These are phyloP conservation scores for Noccaea caerulescens DNA, from an alignment of 345 rosid species.

Conservation along the genomic window DNA sequence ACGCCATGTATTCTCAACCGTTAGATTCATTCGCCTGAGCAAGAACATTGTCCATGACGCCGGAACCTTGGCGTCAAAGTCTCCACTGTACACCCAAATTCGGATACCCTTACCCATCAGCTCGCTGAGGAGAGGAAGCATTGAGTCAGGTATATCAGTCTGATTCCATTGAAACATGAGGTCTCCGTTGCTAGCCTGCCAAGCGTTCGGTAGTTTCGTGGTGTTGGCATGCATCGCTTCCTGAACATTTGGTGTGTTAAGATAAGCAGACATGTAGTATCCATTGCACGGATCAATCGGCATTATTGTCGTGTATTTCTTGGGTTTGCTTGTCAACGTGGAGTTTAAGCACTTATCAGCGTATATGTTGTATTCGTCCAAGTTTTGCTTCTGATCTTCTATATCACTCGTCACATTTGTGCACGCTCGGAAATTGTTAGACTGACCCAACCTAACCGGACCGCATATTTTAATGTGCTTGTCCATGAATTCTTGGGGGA, in stretches of 20 bases:
- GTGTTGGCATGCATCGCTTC: constrained; percentile 66
- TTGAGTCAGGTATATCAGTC: constrained; percentile 45
- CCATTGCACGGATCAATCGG: constrained; percentile 61
- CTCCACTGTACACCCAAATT: constrained; percentile 77
- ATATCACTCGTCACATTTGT: not conserved
- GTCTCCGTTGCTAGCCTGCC: constrained; percentile 53
- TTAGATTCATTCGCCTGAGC: constrained; percentile 62
- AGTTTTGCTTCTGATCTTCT: not conserved
- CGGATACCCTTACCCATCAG: constrained; percentile 67
- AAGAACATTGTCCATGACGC: constrained; percentile 54
- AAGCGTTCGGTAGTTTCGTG: constrained; percentile 27
- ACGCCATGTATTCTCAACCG: constrained; percentile 69
- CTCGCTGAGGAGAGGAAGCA: constrained; percentile 66
- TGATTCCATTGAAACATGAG: constrained; percentile 46
- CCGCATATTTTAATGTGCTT: no score
- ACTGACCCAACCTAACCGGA: no score
- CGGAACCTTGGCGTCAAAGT: constrained; percentile 73
- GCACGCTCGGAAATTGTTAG: no score
- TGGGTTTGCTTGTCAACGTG: constrained; percentile 43
- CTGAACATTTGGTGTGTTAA: constrained; percentile 64
- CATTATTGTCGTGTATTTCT: constrained; percentile 52
- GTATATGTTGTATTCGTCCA: constrained; percentile 72
- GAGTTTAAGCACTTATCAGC: constrained; percentile 60
- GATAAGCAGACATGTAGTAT: constrained; percentile 52
- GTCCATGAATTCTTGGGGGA: constrained; percentile 59